phyloP scores from a whole-genome alignment of 495 filamentous ascomycete genomes.

The Podospora australis region DNA sequence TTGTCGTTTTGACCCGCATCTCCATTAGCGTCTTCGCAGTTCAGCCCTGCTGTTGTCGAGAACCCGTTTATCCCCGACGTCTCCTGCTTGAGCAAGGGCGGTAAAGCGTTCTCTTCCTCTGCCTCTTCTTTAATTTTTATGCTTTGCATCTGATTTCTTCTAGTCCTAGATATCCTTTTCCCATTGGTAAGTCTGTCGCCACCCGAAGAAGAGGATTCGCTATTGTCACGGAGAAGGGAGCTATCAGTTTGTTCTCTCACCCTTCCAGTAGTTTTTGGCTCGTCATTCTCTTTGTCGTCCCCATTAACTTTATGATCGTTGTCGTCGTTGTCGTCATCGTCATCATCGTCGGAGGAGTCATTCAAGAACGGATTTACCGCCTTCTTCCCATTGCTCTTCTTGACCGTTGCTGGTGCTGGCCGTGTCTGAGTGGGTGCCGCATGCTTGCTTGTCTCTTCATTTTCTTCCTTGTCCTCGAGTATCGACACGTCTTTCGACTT shows the following conservation, averaged over 20 bases:
- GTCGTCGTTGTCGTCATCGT: conserved; percentile 16
- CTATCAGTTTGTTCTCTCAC: conserved; percentile 5
- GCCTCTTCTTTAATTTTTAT: background rate
- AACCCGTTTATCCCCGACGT: conserved; percentile 15
- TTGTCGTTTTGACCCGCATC: too few species aligned
- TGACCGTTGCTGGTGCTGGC: too few species aligned
- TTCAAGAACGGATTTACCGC: conserved; percentile 25
- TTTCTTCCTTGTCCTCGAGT: background rate
- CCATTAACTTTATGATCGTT: background rate
- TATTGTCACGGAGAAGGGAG: background rate
- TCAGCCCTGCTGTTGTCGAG: background rate
- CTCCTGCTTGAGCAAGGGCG: conserved; percentile 16
- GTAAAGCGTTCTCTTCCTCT: background rate
- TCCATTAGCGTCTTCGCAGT: background rate
- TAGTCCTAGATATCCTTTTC: conserved; percentile 5
- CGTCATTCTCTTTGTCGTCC: conserved; percentile 7
- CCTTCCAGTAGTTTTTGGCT: conserved; percentile 8
- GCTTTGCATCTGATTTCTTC: too few species aligned
- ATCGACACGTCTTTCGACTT: background rate
- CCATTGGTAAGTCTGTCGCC: conserved; percentile 17
- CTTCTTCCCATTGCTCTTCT: conserved; percentile 10
- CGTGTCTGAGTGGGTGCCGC: background rate
- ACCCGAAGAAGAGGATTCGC: background rate
- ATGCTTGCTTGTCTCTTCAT: background rate
- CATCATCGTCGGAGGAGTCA: conserved; percentile 17